Evolutionary conservation across 169 alveolate species (phyloP).

Genomic region (Babesia bovis): DNA sequence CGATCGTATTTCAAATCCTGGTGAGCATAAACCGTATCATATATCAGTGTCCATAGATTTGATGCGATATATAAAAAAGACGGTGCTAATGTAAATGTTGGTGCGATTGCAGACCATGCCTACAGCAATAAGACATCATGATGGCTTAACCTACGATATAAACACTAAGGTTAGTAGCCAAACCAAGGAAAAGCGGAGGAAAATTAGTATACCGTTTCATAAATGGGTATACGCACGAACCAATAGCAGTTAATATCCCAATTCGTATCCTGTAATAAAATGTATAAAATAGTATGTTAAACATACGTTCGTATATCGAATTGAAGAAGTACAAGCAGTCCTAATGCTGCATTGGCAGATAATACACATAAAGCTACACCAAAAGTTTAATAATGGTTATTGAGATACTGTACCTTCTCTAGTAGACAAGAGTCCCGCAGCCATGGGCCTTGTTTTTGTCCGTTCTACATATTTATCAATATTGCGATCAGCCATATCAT

Average conservation of each 20-base stretch:
- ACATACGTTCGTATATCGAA: conserved; percentile 49
- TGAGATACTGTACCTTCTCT: conserved; percentile 71
- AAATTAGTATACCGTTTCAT: conserved; percentile 86
- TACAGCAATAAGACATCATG: conserved; percentile 11
- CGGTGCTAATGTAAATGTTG: conserved; percentile 65
- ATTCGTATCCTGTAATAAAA: conserved; percentile 27
- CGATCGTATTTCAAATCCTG: conserved; percentile 88
- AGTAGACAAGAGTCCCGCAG: conserved; percentile 84
- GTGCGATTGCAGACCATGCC: conserved; percentile 75
- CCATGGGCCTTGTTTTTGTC: conserved; percentile 91
- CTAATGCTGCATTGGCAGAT: conserved; percentile 37
- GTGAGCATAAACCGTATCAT: conserved; percentile 94
- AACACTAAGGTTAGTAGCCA: conserved; percentile 89
- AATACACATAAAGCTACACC: conserved; percentile 43
- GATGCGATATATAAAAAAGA: conserved; percentile 65
- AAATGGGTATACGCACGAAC: conserved; percentile 86
- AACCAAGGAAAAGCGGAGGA: conserved; percentile 90
- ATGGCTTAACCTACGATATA: conserved; percentile 66
- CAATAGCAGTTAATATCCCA: conserved; percentile 75
- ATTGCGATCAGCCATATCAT: conserved; percentile 78
- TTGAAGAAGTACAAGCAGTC: conserved; percentile 45
- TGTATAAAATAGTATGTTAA: not conserved
- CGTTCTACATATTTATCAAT: conserved; percentile 86
- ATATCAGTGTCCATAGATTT: conserved; percentile 87
- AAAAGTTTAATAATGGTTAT: conserved; percentile 4